These are phyloP conservation scores for Schizonepeta tenuifolia DNA, from an alignment of 257 asterid species.

Conservation along the genomic window DNA sequence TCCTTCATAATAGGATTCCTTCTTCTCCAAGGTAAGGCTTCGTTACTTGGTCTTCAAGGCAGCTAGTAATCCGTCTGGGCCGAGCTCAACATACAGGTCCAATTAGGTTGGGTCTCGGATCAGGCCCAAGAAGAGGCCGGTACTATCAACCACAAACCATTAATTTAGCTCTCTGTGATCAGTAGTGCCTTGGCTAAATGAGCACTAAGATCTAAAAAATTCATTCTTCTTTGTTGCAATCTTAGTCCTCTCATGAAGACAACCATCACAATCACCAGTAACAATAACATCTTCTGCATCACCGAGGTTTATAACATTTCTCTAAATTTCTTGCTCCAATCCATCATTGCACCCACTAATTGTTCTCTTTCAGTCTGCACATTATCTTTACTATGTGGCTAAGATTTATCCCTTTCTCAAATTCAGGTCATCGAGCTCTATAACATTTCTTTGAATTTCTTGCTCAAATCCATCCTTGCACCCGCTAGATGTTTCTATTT, in stretches of 20 bases:
- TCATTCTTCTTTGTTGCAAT: constrained; percentile 48
- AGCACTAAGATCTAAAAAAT: constrained; percentile 56
- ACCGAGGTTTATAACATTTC: constrained; percentile 5
- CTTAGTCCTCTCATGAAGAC: constrained; percentile 46
- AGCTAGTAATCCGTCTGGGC: too few relatives aligned
- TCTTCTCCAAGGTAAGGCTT: too few relatives aligned
- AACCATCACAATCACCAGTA: constrained; percentile 44
- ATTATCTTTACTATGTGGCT: constrained; percentile 11
- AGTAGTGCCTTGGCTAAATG: constrained; percentile 46
- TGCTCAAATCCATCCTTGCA: constrained; percentile 19
- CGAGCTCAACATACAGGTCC: too few relatives aligned
- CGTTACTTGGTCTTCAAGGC: too few relatives aligned
- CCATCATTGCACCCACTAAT: too few relatives aligned
- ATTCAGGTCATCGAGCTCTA: constrained; percentile 24
- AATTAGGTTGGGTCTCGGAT: too few relatives aligned
- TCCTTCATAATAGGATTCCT: too few relatives aligned
- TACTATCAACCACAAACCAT: too few relatives aligned
- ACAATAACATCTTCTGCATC: constrained; percentile 39
- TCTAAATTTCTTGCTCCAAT: constrained; percentile 5
- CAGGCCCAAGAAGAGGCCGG: too few relatives aligned
- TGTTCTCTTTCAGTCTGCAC: constrained; percentile 10
- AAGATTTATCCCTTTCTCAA: constrained; percentile 30
- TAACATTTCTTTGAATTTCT: not conserved
- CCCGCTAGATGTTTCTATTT: constrained; percentile 20
- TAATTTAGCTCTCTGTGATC: constrained; percentile 23